Evolutionary conservation across 208 protist species (phyloP), one percentile per base, ranked within the genome.

Genomic region (Leishmania lainsoni): DNA sequence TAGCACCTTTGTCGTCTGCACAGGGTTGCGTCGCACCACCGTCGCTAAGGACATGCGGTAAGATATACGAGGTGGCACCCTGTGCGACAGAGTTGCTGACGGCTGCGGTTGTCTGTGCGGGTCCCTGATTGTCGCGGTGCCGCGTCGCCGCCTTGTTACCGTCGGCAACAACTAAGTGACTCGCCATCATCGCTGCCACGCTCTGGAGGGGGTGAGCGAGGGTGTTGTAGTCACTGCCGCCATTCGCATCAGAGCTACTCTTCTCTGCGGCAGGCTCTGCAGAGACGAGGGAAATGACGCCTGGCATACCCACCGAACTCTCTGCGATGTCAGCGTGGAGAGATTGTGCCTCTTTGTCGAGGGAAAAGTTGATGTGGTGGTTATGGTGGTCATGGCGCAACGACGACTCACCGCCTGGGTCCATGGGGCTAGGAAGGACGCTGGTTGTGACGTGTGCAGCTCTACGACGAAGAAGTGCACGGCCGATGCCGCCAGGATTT

Each of bases 401-500:
- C 39, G 39, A 29, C 20, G 65, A 32, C 68, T 66, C 52, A 58
- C 9, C 26, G 29, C 12, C 12, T 39, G 61, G 14, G 61, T 29
- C 61, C 29, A 35, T 39, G 29, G 29, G 29, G 29, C 14, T 42
- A 20, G 29, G 16, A 29, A 32, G 29, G 61, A 45, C 14, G 22
- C 49, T 20, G 42, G 26, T 29, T 1, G 52, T 59, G n/a, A 22
- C 59, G 56, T 49, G 32, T n/a, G 49, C 48, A 32, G 14, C 26
- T 10, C 16, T 59, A n/a, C 45, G 82, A 56, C 52, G 76, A 10
- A 92, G 81, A 42, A 96, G 86, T 5, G 70, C 72, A 35, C 83
- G 77, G 42, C 93, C 93, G 54, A 97, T 83, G 20, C 86, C 92
- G 32, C 91, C 93, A 8, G 93, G 93, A 75, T 85, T 81, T 51